Conservation (phyloP, 441 rosid genomes). For the Geranium incanum region DNA sequence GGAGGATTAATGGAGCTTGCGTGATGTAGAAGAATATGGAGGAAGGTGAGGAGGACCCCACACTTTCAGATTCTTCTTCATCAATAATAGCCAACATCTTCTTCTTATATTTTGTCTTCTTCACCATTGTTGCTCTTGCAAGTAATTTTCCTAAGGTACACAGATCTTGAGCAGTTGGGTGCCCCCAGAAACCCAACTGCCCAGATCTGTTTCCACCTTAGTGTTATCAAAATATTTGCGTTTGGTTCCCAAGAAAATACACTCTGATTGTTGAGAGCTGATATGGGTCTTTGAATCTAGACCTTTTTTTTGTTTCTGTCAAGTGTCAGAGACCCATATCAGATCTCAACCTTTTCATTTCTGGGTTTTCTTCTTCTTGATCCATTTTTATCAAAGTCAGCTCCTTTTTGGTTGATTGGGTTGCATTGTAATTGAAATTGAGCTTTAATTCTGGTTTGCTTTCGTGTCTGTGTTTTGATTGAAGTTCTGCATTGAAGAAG, state of each 20-base stretch:
- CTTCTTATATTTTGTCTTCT: not conserved
- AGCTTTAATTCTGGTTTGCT: not conserved
- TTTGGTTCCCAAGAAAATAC: not conserved
- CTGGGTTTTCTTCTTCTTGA: slow-evolving; percentile 1
- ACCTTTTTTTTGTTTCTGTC: not conserved
- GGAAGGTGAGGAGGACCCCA: not conserved
- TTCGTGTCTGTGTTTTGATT: not conserved
- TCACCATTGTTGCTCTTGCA: not conserved
- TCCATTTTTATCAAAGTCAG: not conserved
- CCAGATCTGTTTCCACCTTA: not conserved
- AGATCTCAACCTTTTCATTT: not conserved
- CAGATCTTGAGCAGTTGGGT: slow-evolving; percentile 8
- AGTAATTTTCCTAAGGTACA: not conserved
- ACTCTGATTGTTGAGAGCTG: not conserved
- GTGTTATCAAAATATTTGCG: too few relatives aligned
- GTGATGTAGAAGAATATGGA: not conserved
- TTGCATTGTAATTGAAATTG: not conserved
- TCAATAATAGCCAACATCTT: not conserved
- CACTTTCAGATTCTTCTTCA: not conserved
- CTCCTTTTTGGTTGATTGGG: not conserved
- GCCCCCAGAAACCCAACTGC: not conserved
- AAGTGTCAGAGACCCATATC: slow-evolving; percentile 5
- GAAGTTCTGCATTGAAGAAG: not conserved
- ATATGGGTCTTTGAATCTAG: slow-evolving; percentile 1
- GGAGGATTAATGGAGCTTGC: not conserved